phyloP scores from a whole-genome alignment of 2,329 filamentous ascomycete genomes.

The Fusarium luffae region DNA sequence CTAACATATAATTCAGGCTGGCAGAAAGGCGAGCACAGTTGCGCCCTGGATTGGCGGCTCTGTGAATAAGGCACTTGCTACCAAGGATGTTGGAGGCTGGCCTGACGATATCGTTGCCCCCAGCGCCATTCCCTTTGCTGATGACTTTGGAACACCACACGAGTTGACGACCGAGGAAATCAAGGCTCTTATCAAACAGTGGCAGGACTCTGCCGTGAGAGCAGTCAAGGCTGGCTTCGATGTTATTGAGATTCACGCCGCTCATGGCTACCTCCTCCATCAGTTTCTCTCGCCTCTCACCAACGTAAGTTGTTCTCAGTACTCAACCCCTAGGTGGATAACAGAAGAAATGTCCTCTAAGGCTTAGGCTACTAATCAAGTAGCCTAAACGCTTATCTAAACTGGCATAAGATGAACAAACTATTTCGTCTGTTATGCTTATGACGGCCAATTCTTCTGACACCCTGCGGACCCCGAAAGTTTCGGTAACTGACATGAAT shows the following conservation, averaged over 20 bases:
- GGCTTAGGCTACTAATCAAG: too few species aligned
- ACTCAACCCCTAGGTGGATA: neutral
- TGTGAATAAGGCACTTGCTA: conserved; percentile 64
- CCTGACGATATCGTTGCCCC: conserved; percentile 65
- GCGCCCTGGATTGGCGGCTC: conserved; percentile 70
- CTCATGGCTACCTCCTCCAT: conserved; percentile 74
- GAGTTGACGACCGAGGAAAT: conserved; percentile 78
- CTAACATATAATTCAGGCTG: conserved; percentile 55
- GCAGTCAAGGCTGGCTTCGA: conserved; percentile 79
- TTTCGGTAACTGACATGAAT: conserved; percentile 10
- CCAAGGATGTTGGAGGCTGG: conserved; percentile 65
- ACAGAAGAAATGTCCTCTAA: too few species aligned
- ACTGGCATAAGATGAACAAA: too few species aligned
- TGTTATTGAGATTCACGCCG: conserved; percentile 74
- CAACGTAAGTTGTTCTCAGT: conserved; percentile 56
- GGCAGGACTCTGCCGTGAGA: conserved; percentile 66
- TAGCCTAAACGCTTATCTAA: too few species aligned
- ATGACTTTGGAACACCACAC: conserved; percentile 69
- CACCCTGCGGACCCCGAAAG: neutral
- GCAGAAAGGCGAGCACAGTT: conserved; percentile 72
- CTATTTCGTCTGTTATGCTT: too few species aligned
- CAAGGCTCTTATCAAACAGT: conserved; percentile 69
- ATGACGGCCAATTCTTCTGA: too few species aligned
- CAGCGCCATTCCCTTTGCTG: conserved; percentile 67
- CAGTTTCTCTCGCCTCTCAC: conserved; percentile 71